Evolutionary conservation across 805 yeast genomes (phyloP), one percentile per base, ranked within the genome.

Genomic region (Candida saitoana): DNA sequence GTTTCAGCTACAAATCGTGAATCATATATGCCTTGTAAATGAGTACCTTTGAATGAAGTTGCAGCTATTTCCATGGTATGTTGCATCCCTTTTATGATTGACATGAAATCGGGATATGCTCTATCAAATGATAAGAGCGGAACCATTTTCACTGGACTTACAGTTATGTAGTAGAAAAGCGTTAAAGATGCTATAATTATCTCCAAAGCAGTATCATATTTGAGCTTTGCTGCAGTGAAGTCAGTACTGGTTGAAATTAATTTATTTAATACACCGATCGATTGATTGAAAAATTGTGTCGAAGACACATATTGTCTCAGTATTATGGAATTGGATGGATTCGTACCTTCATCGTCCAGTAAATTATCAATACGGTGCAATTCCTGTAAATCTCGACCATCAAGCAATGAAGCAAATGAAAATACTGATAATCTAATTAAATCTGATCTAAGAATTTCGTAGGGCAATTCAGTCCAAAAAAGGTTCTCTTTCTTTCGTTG

Each of bases 71-170:
- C 11, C 11, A 46, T 20, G 14, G 40, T 38, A 14, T 22, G 24
- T 32, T 46, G 34, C 2, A 59, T 44, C 1, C 62, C 60, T 16
- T 24, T 38, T 18, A 55, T 35, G 5, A 57, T 48, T 6, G 55
- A 51, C 9, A 62, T 24, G 17, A 58, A 45, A 39, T 60, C 65
- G 2, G 54, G 36, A 7, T 51, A 50, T 5, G 34, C 40, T 9
- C 36, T 36, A 17, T 55, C 57, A 30, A 53, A 56, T 14, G 50
- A 50, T 0, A 66, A 50, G 18, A 67, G 43, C 4, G 69, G 69
- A 16, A 58, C 40, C 11, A 62, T 42, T 17, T 48, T 48, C 36
- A 56, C 58, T 2, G 69, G 65, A 43, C 63, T 67, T 3, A 65
- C 41, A 3, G 63, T 63, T 9, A 63, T 40, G 35, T 51, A 65